Conservation (phyloP, 192 early-diverging fungal species). For the Fimicolochytrium jonesii region DNA sequence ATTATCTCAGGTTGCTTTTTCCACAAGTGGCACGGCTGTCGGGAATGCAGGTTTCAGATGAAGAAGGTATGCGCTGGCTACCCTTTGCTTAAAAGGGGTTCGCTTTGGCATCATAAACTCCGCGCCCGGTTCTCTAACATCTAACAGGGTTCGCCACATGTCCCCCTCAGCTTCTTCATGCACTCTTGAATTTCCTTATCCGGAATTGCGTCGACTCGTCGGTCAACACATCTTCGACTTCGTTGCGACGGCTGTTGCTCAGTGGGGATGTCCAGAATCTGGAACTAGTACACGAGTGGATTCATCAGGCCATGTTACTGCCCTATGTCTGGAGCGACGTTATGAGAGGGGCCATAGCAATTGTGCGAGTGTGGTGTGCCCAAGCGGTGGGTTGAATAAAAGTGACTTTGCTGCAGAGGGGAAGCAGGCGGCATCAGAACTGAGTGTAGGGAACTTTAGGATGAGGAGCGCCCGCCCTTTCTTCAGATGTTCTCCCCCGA, state of each 20-base stretch:
- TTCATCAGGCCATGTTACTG: slow-evolving; percentile 65
- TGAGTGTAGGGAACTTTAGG: too few species aligned
- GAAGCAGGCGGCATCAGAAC: too few species aligned
- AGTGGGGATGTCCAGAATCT: slow-evolving; percentile 47
- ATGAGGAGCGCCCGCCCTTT: slow-evolving; percentile 71
- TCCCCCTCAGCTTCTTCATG: slow-evolving; percentile 62
- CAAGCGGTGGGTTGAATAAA: slow-evolving; percentile 30
- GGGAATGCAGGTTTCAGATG: slow-evolving; percentile 39
- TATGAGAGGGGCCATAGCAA: slow-evolving; percentile 57
- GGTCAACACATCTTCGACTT: neutral
- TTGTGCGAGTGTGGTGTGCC: slow-evolving; percentile 64
- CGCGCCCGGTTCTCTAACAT: neutral
- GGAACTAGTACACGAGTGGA: slow-evolving; percentile 73
- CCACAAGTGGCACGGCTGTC: slow-evolving; percentile 53
- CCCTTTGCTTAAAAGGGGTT: too few species aligned
- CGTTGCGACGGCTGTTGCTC: slow-evolving; percentile 16
- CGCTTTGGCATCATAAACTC: neutral
- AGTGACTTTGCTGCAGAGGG: too few species aligned
- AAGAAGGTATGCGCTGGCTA: slow-evolving; percentile 48
- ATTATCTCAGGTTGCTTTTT: slow-evolving; percentile 68
- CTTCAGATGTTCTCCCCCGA: slow-evolving; percentile 28
- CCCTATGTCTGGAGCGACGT: slow-evolving; percentile 66
- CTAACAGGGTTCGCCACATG: slow-evolving; percentile 60
- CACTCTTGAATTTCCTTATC: slow-evolving; percentile 64
- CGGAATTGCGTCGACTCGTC: slow-evolving; percentile 53